Evolutionary conservation across 495 filamentous ascomycete genomes (phyloP).

Genomic region (Antarctomyces pellizariae): DNA sequence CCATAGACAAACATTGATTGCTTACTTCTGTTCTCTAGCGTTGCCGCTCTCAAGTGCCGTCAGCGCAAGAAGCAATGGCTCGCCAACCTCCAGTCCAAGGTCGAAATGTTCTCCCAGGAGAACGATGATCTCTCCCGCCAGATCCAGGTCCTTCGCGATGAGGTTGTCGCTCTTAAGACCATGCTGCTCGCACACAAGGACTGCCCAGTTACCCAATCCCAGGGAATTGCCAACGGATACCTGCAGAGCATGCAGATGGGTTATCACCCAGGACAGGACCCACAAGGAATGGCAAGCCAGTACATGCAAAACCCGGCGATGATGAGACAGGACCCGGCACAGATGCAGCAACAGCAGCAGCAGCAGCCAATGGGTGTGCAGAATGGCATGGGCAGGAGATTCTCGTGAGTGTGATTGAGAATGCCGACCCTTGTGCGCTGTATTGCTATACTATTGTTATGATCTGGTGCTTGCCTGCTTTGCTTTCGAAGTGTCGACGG

Average conservation of each 20-base stretch:
- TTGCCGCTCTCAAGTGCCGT: conserved; percentile 89
- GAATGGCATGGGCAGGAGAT: no score
- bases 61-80: conserved; percentile 99
- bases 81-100: conserved; percentile 81
- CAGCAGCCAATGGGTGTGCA: no score
- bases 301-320: no score
- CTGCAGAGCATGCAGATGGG: conserved; percentile 37
- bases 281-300: no score
- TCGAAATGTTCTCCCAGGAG: conserved; percentile 74
- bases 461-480: no score
- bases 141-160: conserved; percentile 66
- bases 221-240: conserved; percentile 47
- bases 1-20: conserved; percentile 1
- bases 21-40: conserved; percentile 27
- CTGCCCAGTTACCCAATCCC: conserved; percentile 75
- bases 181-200: conserved; percentile 89
- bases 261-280: conserved; percentile 20
- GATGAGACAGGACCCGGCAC: no score
- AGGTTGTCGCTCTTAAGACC: conserved; percentile 89
- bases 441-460: no score
- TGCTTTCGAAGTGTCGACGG: no score
- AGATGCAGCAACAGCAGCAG: no score
- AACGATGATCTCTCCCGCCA: conserved; percentile 73
- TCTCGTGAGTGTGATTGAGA: no score
- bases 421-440: no score